These are phyloP conservation scores for Lactifluus pinguis DNA, from an alignment of 768 basidiomycete species.

Conservation along the genomic window DNA sequence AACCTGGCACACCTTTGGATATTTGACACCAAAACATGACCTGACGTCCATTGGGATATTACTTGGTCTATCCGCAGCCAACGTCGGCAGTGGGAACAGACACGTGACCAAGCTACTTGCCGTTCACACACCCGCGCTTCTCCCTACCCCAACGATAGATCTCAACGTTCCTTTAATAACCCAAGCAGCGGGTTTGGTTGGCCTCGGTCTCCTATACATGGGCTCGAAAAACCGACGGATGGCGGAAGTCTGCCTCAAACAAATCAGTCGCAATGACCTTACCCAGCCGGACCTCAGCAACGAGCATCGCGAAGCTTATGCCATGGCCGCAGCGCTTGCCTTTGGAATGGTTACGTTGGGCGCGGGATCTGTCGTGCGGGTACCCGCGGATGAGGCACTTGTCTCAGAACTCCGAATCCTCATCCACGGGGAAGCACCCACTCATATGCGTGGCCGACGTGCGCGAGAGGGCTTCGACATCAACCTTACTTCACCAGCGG, in stretches of 20 bases:
- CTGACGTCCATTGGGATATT: slow-evolving; percentile 89
- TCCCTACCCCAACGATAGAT: slow-evolving; percentile 79
- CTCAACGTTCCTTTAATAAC: slow-evolving; percentile 86
- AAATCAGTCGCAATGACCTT: slow-evolving; percentile 72
- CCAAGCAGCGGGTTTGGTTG: slow-evolving; percentile 80
- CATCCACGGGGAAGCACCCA: slow-evolving; percentile 61
- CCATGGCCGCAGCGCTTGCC: slow-evolving; percentile 77
- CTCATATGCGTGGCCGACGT: slow-evolving; percentile 29
- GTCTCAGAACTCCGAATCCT: slow-evolving; percentile 62
- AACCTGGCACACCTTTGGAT: slow-evolving; percentile 93
- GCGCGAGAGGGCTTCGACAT: slow-evolving; percentile 58
- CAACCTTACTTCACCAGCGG: slow-evolving; percentile 86
- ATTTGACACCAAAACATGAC: slow-evolving; percentile 94
- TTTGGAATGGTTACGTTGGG: slow-evolving; percentile 98
- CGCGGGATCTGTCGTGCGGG: slow-evolving; percentile 49
- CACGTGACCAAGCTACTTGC: slow-evolving; percentile 88
- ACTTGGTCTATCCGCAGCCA: slow-evolving; percentile 87
- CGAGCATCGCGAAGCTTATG: slow-evolving; percentile 88
- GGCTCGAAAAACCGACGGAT: slow-evolving; percentile 83
- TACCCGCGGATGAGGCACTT: slow-evolving; percentile 67
- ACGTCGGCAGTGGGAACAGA: slow-evolving; percentile 74
- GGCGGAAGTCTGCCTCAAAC: slow-evolving; percentile 84
- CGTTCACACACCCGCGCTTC: slow-evolving; percentile 86
- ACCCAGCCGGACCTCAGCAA: slow-evolving; percentile 76
- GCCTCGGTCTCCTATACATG: slow-evolving; percentile 83